These are phyloP conservation scores for Acanthamoeba sp. DNA, from an alignment of 208 protist species.

Conservation along the genomic window DNA sequence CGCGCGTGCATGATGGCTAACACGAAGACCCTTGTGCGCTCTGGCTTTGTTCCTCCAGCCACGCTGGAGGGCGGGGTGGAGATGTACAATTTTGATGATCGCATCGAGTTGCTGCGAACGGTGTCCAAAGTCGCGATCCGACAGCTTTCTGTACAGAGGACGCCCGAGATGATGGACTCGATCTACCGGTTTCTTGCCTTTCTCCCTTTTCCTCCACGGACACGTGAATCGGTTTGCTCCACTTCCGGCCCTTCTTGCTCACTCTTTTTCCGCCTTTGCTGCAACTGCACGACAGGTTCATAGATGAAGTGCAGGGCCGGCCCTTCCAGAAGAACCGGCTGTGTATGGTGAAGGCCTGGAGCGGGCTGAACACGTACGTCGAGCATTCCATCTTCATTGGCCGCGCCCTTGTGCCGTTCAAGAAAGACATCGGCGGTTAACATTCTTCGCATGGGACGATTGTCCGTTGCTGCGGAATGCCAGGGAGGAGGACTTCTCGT, in stretches of 20 bases:
- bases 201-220: neutral
- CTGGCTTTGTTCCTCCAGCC: neutral
- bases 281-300: neutral
- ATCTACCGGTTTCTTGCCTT: neutral
- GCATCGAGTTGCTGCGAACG: slow-evolving; percentile 27
- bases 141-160: slow-evolving; percentile 6
- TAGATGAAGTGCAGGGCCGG: slow-evolving; percentile 54
- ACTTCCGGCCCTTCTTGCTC: neutral
- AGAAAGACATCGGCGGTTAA: too few relatives aligned
- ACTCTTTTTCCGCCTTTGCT: neutral
- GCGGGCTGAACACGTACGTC: slow-evolving; percentile 55
- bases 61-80: slow-evolving; percentile 45
- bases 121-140: slow-evolving; percentile 32
- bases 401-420: neutral
- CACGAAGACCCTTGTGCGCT: too few relatives aligned
- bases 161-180: slow-evolving; percentile 43
- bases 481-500: slow-evolving; percentile 65
- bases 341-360: slow-evolving; percentile 43
- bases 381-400: neutral
- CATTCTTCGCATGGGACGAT: too few relatives aligned
- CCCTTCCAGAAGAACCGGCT: slow-evolving; percentile 66
- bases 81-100: slow-evolving; percentile 68
- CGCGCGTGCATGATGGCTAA: too few relatives aligned
- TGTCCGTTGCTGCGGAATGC: too few relatives aligned
- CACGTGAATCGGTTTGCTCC: too few relatives aligned